Conservation (phyloP, 1,284 basidiomycete species). For the Ustanciosporium gigantosporum region DNA sequence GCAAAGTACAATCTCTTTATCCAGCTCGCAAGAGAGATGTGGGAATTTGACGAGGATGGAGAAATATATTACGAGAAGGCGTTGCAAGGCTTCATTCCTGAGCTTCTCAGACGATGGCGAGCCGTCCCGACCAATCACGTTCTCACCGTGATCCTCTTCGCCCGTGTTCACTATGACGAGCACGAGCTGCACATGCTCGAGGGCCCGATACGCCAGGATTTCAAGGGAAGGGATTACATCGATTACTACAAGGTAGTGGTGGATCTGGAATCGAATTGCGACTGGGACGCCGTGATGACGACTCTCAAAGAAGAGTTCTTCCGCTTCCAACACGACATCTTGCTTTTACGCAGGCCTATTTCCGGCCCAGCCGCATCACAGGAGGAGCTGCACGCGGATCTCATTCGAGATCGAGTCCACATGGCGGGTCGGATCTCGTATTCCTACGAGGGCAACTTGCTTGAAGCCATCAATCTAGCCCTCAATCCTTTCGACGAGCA, state of each 20-base stretch:
- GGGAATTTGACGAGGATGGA: constrained; percentile 96
- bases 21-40: constrained; percentile 91
- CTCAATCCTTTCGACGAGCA: constrained; percentile 92
- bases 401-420: constrained; percentile 48
- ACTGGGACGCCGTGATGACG: constrained; percentile 85
- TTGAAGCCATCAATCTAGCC: constrained; percentile 91
- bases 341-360: constrained; percentile 47
- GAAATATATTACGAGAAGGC: constrained; percentile 86
- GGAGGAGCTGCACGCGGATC: constrained; percentile 43
- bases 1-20: constrained; percentile 83
- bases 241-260: constrained; percentile 84
- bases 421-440: constrained; percentile 72
- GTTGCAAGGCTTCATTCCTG: constrained; percentile 69
- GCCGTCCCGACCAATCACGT: constrained; percentile 81
- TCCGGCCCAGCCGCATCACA: constrained; percentile 42
- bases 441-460: constrained; percentile 90
- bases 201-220: constrained; percentile 71
- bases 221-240: constrained; percentile 80
- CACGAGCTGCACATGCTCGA: constrained; percentile 54
- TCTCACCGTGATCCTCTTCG: constrained; percentile 90
- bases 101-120: constrained; percentile 64
- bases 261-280: constrained; percentile 82
- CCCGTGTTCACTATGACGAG: constrained; percentile 86
- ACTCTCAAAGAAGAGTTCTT: constrained; percentile 74
- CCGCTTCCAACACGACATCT: constrained; percentile 59